A percentile compares a stretch with the other conserved stretches of the same genome.
These are phyloP conservation scores for Niveomyces coronatus DNA, from an alignment of 2,329 filamentous ascomycete genomes.

Conservation along the genomic window DNA sequence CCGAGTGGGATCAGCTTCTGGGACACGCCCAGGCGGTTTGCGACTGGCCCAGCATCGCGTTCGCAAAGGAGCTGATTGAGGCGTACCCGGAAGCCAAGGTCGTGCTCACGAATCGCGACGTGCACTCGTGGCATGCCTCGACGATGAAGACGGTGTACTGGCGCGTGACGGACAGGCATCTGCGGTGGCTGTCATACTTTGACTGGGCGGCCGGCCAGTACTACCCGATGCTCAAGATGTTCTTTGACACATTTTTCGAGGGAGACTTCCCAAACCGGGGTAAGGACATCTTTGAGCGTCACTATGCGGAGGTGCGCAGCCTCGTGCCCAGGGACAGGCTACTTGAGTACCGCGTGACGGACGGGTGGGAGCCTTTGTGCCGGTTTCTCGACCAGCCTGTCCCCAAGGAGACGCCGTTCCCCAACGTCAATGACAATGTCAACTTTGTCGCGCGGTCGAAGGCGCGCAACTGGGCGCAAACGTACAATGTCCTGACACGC, in stretches of 20 bases:
- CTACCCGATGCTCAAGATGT: constrained; percentile 59
- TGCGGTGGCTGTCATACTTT: constrained; percentile 23
- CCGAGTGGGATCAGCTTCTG: constrained; percentile 60
- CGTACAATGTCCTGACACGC: constrained; percentile 23
- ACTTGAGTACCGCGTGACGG: constrained; percentile 24
- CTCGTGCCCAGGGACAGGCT: constrained; percentile 21
- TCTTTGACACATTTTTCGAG: constrained; percentile 59
- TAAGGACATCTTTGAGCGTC: constrained; percentile 47
- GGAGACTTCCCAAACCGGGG: constrained; percentile 56
- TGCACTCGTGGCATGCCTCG: constrained; percentile 51
- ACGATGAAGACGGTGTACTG: constrained; percentile 59
- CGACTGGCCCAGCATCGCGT: constrained; percentile 58
- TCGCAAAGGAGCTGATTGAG: constrained; percentile 59
- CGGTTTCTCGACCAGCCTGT: constrained; percentile 23
- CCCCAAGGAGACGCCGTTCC: constrained; percentile 24
- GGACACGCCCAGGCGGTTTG: constrained; percentile 57
- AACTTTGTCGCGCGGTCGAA: constrained; percentile 24
- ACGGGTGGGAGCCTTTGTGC: constrained; percentile 29
- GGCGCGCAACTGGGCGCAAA: constrained; percentile 24
- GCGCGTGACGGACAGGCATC: constrained; percentile 54
- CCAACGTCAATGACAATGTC: constrained; percentile 25
- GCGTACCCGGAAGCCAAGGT: constrained; percentile 65
- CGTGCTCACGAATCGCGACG: constrained; percentile 55
- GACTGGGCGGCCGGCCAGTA: constrained; percentile 59
- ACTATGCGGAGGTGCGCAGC: constrained; percentile 25